Conservation (phyloP, 2,329 filamentous ascomycete species). For the Nectriaceae sp. region DNA sequence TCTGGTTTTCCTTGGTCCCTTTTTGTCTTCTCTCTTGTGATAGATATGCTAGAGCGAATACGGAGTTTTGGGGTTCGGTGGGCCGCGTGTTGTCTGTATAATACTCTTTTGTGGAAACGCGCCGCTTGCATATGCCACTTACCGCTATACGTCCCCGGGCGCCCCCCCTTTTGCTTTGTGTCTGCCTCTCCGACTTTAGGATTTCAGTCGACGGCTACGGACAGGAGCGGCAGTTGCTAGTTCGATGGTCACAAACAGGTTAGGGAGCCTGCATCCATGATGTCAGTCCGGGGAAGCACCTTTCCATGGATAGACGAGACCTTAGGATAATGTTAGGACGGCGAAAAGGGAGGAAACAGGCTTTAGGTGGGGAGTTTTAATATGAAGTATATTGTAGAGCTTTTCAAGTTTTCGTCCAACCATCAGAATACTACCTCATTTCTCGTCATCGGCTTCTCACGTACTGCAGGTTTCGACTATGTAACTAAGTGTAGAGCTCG, state of each 20-base stretch:
- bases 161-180: background rate
- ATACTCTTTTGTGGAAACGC: constrained; percentile 11
- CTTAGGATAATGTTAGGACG: too few relatives aligned
- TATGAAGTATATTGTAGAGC: too few relatives aligned
- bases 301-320: background rate
- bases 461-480: background rate
- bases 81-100: constrained; percentile 19
- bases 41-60: constrained; percentile 5
- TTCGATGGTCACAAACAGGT: too few relatives aligned
- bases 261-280: too few relatives aligned
- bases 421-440: too few relatives aligned
- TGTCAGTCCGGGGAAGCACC: too few relatives aligned
- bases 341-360: background rate
- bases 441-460: background rate
- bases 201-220: too few relatives aligned
- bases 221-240: too few relatives aligned
- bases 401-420: too few relatives aligned
- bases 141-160: constrained; percentile 1
- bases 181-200: background rate
- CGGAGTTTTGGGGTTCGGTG: constrained; percentile 28
- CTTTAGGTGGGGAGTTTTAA: background rate
- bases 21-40: background rate
- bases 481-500: constrained; percentile 64
- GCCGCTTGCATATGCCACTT: constrained; percentile 16
- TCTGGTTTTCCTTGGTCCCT: background rate